Evolutionary conservation across 1,284 basidiomycete genomes (phyloP), one percentile per base, ranked within the genome.

Genomic region (Leccinum fuscescens): DNA sequence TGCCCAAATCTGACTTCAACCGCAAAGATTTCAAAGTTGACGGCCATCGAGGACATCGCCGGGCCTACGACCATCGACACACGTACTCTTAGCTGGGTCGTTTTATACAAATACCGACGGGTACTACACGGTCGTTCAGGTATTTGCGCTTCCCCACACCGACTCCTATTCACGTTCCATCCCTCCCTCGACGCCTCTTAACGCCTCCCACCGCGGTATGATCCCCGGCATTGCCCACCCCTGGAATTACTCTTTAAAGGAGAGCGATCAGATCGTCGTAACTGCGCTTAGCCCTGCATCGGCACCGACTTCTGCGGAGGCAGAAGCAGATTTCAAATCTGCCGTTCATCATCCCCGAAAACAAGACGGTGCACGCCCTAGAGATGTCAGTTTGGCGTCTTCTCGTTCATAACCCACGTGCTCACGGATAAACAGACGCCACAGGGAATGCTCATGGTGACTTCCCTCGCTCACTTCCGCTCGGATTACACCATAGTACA

Each of bases 401-500:
- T 33, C 48, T 52, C 56, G 48, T 35, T 49, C 33, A 29, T 59
- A 22, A 59, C 15, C 49, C 6, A 35, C 27, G 39, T 59, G 24
- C 64, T 74, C 54, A 74, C 54, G 37, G 22, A 57, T 49, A 39
- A 48, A 49, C 53, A 89, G 83, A 90, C 84, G 20, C 78, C 80
- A n/a, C 76, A 86, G 58, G 90, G 90, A 46, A 75, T 81, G 12
- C 79, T 93, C 64, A 86, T 92, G 83, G 83, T 86, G 57, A 93
- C 90, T n/a, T 92, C 89, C 6, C 82, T 93, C 17, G 88, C 88
- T 49, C 86, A 90, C 74, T 93, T 93, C 71, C 88, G 88, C 56
- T 92, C 89, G 3, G 90, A 93, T 76, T 90, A 86, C 69, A 90
- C 89, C 57, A 90, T 92, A 61, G 87, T 93, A 22, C 85, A 82